phyloP scores from a whole-genome alignment of 192 early-diverging fungal genomes.

The Phycomyces nitens region DNA sequence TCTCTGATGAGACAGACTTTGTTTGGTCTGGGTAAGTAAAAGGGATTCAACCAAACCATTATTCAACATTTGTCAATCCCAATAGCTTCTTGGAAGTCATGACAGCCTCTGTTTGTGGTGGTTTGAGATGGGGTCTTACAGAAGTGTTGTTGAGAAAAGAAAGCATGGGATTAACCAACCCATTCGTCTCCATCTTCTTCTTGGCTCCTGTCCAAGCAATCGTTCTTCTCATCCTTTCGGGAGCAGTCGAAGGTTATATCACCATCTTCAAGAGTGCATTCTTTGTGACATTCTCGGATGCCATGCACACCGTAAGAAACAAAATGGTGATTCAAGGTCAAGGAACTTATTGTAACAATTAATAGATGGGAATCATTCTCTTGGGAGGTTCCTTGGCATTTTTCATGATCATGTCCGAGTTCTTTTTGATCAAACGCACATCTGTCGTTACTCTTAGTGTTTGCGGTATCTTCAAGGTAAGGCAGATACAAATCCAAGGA shows the following conservation, averaged over 20 bases:
- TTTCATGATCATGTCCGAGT: conserved; percentile 85
- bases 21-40: conserved; percentile 60
- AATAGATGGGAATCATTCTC: conserved; percentile 49
- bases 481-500: neutral
- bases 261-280: conserved; percentile 50
- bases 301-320: conserved; percentile 37
- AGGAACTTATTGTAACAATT: neutral
- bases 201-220: conserved; percentile 77
- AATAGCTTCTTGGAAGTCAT: conserved; percentile 75
- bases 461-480: conserved; percentile 75
- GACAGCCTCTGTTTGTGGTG: conserved; percentile 73
- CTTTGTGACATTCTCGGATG: conserved; percentile 38
- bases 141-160: conserved; percentile 77
- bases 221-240: conserved; percentile 61
- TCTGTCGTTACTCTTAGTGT: conserved; percentile 88
- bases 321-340: neutral
- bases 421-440: conserved; percentile 75
- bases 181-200: conserved; percentile 80
- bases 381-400: conserved; percentile 85
- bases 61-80: neutral
- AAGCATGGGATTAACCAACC: conserved; percentile 81
- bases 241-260: conserved; percentile 58
- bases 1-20: conserved; percentile 80
- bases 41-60: neutral
- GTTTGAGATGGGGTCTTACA: conserved; percentile 89